Evolutionary conservation across 2,329 filamentous ascomycete species (phyloP).

Genomic region (Ophiosphaerella herpotricha): DNA sequence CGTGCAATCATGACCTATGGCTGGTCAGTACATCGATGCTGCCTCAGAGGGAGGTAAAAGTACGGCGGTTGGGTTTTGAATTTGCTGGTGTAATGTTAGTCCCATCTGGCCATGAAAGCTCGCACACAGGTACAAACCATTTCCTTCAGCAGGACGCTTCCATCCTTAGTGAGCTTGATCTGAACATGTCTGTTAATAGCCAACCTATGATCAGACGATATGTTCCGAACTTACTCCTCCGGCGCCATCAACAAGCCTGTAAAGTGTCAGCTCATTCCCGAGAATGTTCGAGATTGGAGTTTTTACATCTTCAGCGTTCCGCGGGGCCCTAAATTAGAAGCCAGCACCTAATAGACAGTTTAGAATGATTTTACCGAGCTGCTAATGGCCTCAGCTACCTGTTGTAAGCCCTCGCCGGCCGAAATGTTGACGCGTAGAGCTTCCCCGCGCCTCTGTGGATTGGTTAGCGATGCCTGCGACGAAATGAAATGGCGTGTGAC

Average conservation of each 20-base stretch:
- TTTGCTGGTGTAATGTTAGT: conserved; percentile 63
- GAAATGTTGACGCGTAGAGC: conserved; percentile 96
- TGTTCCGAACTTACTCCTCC: conserved; percentile 54
- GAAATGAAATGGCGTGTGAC: conserved; percentile 42
- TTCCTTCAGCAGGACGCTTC: conserved; percentile 78
- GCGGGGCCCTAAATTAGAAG: conserved; percentile 91
- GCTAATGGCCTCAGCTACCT: conserved; percentile 47
- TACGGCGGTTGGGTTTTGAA: conserved; percentile 97
- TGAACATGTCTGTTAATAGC: conserved; percentile 45
- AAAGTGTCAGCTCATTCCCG: conserved; percentile 32
- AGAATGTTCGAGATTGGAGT: conserved; percentile 52
- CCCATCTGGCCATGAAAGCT: background rate
- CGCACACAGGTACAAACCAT: conserved; percentile 54
- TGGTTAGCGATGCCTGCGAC: conserved; percentile 49
- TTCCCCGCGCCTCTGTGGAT: conserved; percentile 84
- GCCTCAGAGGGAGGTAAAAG: conserved; percentile 11
- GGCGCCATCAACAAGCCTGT: conserved; percentile 65
- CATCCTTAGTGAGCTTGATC: conserved; percentile 99
- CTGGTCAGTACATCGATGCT: conserved; percentile 11
- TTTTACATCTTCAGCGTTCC: conserved; percentile 97
- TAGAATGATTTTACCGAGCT: background rate
- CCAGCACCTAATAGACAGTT: conserved; percentile 73
- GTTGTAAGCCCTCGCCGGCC: conserved; percentile 79
- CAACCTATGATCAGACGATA: background rate
- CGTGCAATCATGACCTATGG: conserved; percentile 69